phyloP scores from a whole-genome alignment of 768 basidiomycete species.

The Naganishia vaughanmartiniae region DNA sequence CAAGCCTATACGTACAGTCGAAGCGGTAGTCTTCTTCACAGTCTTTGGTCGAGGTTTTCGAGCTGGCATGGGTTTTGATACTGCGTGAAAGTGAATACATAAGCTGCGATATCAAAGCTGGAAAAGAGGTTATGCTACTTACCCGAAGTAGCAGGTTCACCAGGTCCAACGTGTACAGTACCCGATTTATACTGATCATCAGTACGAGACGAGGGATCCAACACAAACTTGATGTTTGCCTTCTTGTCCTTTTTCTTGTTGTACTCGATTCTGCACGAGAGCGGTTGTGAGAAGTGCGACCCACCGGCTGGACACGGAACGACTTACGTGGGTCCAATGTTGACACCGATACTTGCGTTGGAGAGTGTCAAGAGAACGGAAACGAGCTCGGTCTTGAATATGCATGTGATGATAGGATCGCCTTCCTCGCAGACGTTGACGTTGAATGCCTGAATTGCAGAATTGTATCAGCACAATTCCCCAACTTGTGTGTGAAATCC shows the following conservation, averaged over 20 bases:
- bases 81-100: slow-evolving; percentile 28
- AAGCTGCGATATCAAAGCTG: not conserved
- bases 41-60: slow-evolving; percentile 84
- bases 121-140: slow-evolving; percentile 11
- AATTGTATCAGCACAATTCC: not conserved
- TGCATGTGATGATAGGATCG: slow-evolving; percentile 83
- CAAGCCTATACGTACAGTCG: slow-evolving; percentile 29
- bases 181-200: slow-evolving; percentile 93
- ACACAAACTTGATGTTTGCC: slow-evolving; percentile 77
- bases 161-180: slow-evolving; percentile 78
- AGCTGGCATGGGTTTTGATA: slow-evolving; percentile 78
- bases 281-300: slow-evolving; percentile 24
- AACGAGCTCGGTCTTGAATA: slow-evolving; percentile 93
- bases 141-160: slow-evolving; percentile 74
- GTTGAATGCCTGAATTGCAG: slow-evolving; percentile 65
- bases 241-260: slow-evolving; percentile 96
- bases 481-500: not conserved
- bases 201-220: slow-evolving; percentile 76
- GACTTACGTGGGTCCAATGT: slow-evolving; percentile 73
- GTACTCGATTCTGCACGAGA: slow-evolving; percentile 68
- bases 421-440: slow-evolving; percentile 80
- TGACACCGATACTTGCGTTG: slow-evolving; percentile 68
- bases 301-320: slow-evolving; percentile 1
- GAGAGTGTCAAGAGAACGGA: slow-evolving; percentile 78
- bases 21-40: slow-evolving; percentile 58